A percentile compares a stretch with the other conserved stretches of the same genome.
phyloP scores from a whole-genome alignment of 257 asterid genomes.

The Verbena officinalis region DNA sequence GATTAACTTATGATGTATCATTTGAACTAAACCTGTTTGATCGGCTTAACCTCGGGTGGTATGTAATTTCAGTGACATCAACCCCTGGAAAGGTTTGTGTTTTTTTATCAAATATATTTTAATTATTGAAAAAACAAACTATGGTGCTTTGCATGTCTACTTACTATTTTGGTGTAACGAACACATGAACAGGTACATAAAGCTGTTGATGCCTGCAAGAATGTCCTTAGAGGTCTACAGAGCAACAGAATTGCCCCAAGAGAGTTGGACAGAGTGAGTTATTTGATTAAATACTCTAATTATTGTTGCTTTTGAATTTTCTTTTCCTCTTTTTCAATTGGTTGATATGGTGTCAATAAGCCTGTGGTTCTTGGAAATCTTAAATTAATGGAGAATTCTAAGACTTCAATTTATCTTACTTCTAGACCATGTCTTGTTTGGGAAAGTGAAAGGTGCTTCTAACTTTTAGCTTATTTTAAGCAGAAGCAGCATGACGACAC shows the following conservation, averaged over 20 bases:
- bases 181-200: slow-evolving; percentile 74
- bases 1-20: slow-evolving; percentile 95
- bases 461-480: no score
- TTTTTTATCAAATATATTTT: slow-evolving; percentile 7
- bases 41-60: slow-evolving; percentile 98
- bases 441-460: no score
- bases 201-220: slow-evolving; percentile 99
- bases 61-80: slow-evolving; percentile 94
- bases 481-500: no score
- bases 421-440: no score
- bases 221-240: slow-evolving; percentile 89
- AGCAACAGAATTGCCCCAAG: slow-evolving; percentile 78
- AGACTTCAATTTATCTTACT: no score
- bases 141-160: slow-evolving; percentile 21
- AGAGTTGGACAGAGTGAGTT: slow-evolving; percentile 97
- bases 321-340: slow-evolving; percentile 1
- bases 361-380: background rate
- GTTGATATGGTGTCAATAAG: slow-evolving; percentile 15
- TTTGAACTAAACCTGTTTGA: slow-evolving; percentile 97
- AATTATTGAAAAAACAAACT: background rate
- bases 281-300: slow-evolving; percentile 20
- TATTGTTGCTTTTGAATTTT: background rate
- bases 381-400: background rate
- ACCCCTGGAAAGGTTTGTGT: slow-evolving; percentile 89
- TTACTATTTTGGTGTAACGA: slow-evolving; percentile 26